Evolutionary conservation across 2,329 filamentous ascomycete genomes (phyloP).

Genomic region (Hyphodiscus sp.): DNA sequence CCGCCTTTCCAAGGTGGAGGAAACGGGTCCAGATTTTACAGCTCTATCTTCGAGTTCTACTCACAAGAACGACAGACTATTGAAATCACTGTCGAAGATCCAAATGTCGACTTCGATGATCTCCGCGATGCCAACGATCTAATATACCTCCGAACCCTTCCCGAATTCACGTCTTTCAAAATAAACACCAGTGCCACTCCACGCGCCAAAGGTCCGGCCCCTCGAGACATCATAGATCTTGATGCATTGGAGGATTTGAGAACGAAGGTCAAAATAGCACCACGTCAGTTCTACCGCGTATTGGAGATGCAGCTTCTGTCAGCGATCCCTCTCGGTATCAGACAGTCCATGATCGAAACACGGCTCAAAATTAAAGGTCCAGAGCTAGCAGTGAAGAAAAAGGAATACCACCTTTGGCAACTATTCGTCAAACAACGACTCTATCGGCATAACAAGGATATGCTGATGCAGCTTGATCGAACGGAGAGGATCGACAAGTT

Average conservation of each 20-base stretch:
- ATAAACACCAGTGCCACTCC: conserved; percentile 48
- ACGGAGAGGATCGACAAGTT: conserved; percentile 66
- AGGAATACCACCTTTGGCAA: conserved; percentile 64
- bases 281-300: conserved; percentile 68
- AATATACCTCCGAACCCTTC: conserved; percentile 51
- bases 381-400: conserved; percentile 40
- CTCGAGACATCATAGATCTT: conserved; percentile 52
- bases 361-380: conserved; percentile 37
- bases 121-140: conserved; percentile 72
- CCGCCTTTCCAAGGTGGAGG: conserved; percentile 64
- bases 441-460: conserved; percentile 67
- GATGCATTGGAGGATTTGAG: conserved; percentile 51
- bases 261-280: conserved; percentile 60
- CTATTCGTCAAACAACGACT: conserved; percentile 71
- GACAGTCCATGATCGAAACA: conserved; percentile 42
- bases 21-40: conserved; percentile 53
- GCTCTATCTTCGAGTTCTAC: conserved; percentile 66
- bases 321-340: conserved; percentile 48
- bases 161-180: conserved; percentile 50
- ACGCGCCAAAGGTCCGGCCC: conserved; percentile 41
- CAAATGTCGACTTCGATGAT: conserved; percentile 79
- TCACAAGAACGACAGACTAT: conserved; percentile 60
- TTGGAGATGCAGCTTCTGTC: conserved; percentile 71
- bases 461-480: conserved; percentile 61
- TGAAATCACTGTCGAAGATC: conserved; percentile 91